phyloP scores from a whole-genome alignment of 2,329 filamentous ascomycete genomes.

The Pseudodiploospora longispora region DNA sequence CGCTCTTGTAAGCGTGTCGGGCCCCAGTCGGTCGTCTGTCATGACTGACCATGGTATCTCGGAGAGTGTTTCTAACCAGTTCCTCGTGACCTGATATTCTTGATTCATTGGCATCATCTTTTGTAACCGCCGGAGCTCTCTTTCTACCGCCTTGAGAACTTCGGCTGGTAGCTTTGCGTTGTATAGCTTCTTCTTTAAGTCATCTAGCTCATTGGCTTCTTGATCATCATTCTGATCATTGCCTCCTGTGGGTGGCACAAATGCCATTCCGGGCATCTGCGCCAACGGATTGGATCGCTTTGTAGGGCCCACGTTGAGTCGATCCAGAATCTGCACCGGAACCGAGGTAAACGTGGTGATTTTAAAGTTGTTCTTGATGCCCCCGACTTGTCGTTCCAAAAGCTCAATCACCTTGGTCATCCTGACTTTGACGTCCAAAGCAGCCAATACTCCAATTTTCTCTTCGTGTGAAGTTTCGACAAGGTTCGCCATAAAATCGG shows the following conservation, averaged over 20 bases:
- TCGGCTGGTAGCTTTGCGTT: conserved; percentile 75
- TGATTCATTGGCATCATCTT: conserved; percentile 97
- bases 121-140: conserved; percentile 77
- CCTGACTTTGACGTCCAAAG: conserved; percentile 68
- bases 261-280: conserved; percentile 32
- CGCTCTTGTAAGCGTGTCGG: conserved; percentile 68
- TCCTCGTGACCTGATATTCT: conserved; percentile 88
- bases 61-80: conserved; percentile 85
- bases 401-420: conserved; percentile 78
- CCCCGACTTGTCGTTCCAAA: conserved; percentile 71
- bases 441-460: conserved; percentile 78
- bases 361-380: conserved; percentile 79
- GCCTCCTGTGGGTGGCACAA: conserved; percentile 27
- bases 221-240: conserved; percentile 59
- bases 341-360: conserved; percentile 70
- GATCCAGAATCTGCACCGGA: conserved; percentile 51
- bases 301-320: conserved; percentile 35
- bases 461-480: conserved; percentile 84
- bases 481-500: conserved; percentile 95
- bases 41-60: conserved; percentile 87
- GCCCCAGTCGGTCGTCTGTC: conserved; percentile 79
- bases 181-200: conserved; percentile 80
- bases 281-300: conserved; percentile 22
- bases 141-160: conserved; percentile 80
- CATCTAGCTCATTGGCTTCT: conserved; percentile 82